These are phyloP conservation scores for Eragrostis tef DNA, from an alignment of 202 grass and related monocot genomes.

Conservation along the genomic window DNA sequence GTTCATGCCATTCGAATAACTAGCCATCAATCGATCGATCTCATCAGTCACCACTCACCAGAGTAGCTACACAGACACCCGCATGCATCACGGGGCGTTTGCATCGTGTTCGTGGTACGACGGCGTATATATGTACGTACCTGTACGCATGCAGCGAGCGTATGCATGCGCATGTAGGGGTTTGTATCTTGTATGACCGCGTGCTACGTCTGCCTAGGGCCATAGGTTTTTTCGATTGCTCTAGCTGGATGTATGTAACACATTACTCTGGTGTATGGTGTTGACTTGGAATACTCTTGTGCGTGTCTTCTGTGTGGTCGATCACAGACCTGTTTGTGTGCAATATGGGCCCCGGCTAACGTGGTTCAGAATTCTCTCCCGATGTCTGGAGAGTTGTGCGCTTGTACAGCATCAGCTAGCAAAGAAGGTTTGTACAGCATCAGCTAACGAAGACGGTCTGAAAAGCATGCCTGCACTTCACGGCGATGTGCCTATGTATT, in stretches of 20 bases:
- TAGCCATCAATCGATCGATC: not conserved
- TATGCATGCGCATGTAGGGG: too few relatives aligned
- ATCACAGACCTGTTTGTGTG: not conserved
- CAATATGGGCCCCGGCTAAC: not conserved
- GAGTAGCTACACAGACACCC: not conserved
- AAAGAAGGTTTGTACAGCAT: too few relatives aligned
- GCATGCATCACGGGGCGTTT: not conserved
- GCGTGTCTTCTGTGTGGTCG: not conserved
- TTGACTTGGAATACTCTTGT: not conserved
- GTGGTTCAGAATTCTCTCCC: not conserved
- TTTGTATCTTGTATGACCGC: not conserved
- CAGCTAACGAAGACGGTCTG: too few relatives aligned
- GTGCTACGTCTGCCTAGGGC: slow-evolving; percentile 25
- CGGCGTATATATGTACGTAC: slow-evolving; percentile 49
- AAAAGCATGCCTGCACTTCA: not conserved
- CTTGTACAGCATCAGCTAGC: too few relatives aligned
- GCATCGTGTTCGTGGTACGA: slow-evolving; percentile 24
- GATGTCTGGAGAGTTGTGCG: not conserved
- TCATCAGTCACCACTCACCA: not conserved
- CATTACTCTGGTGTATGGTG: not conserved
- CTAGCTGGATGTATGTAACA: not conserved
- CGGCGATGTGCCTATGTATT: not conserved
- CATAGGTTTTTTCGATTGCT: slow-evolving; percentile 42
- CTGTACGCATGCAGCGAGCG: slow-evolving; percentile 4
- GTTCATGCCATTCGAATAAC: slow-evolving; percentile 72